phyloP scores from a whole-genome alignment of 805 yeast species.

The Scheffersomyces spartinae region DNA sequence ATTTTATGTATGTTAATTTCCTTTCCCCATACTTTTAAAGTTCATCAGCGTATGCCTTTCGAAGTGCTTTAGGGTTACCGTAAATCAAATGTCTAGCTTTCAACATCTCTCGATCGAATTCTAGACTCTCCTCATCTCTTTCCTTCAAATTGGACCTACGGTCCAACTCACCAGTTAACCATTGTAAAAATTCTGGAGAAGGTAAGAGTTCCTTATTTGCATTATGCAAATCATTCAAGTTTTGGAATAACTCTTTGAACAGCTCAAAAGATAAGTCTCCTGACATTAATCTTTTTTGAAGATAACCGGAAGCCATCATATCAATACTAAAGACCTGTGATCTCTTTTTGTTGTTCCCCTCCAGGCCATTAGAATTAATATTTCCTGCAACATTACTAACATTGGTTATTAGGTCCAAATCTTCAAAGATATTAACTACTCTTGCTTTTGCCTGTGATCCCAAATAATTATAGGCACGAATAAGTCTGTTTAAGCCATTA shows the following conservation, averaged over 20 bases:
- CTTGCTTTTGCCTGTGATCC: slow-evolving; percentile 23
- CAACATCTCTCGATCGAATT: slow-evolving; percentile 22
- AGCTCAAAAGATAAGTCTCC: too few species aligned
- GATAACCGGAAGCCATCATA: too few species aligned
- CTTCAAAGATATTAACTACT: slow-evolving; percentile 35
- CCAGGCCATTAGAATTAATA: too few species aligned
- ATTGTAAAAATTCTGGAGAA: slow-evolving; percentile 39
- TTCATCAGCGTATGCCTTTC: slow-evolving; percentile 50
- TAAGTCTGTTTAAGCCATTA: too few species aligned
- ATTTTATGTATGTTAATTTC: too few species aligned
- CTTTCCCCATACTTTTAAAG: too few species aligned
- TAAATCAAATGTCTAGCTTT: slow-evolving; percentile 54
- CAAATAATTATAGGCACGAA: too few species aligned
- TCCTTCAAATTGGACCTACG: slow-evolving; percentile 8
- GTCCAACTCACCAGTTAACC: slow-evolving; percentile 42
- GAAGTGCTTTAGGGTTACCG: slow-evolving; percentile 64
- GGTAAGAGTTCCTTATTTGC: slow-evolving; percentile 14
- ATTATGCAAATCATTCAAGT: slow-evolving; percentile 22
- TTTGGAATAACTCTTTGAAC: slow-evolving; percentile 27
- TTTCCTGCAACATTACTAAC: slow-evolving; percentile 2
- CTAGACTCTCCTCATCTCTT: slow-evolving; percentile 23
- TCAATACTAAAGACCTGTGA: too few species aligned
- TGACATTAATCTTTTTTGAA: too few species aligned
- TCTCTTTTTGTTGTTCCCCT: too few species aligned
- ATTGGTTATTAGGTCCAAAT: slow-evolving; percentile 14